Percentiles rank a stretch among this genome's conserved stretches.
phyloP scores from a whole-genome alignment of 2,329 filamentous ascomycete species.

The Scleromitrula shiraiana region DNA sequence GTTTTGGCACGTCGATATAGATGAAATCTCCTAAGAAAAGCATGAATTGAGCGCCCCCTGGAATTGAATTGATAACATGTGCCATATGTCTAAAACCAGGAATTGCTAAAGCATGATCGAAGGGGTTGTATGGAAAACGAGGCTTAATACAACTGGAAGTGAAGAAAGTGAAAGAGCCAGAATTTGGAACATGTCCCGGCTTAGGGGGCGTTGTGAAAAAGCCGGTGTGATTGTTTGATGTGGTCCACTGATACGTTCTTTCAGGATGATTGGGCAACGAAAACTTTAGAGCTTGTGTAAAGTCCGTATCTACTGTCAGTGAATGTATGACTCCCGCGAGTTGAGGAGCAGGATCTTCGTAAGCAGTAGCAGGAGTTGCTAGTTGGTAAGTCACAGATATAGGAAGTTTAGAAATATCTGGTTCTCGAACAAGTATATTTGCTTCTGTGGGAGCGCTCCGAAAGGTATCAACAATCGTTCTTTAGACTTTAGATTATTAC shows the following conservation, averaged over 20 bases:
- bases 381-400: conserved; percentile 61
- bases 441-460: conserved; percentile 60
- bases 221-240: conserved; percentile 81
- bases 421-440: conserved; percentile 77
- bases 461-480: background rate
- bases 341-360: conserved; percentile 57
- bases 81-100: conserved; percentile 73
- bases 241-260: conserved; percentile 71
- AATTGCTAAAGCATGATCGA: conserved; percentile 76
- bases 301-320: conserved; percentile 74
- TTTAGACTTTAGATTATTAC: background rate
- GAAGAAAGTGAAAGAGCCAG: conserved; percentile 77
- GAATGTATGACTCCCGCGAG: conserved; percentile 54
- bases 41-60: conserved; percentile 62
- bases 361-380: conserved; percentile 42
- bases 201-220: conserved; percentile 72
- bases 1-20: conserved; percentile 79
- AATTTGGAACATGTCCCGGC: conserved; percentile 30
- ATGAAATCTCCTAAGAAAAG: conserved; percentile 83
- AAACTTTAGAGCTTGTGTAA: conserved; percentile 63
- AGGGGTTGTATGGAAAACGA: conserved; percentile 81
- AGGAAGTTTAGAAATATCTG: conserved; percentile 65
- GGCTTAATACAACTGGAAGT: conserved; percentile 87
- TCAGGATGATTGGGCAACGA: conserved; percentile 57
- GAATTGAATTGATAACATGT: conserved; percentile 58